phyloP scores from a whole-genome alignment of 148 eudicot species.

The Camellia japonica region DNA sequence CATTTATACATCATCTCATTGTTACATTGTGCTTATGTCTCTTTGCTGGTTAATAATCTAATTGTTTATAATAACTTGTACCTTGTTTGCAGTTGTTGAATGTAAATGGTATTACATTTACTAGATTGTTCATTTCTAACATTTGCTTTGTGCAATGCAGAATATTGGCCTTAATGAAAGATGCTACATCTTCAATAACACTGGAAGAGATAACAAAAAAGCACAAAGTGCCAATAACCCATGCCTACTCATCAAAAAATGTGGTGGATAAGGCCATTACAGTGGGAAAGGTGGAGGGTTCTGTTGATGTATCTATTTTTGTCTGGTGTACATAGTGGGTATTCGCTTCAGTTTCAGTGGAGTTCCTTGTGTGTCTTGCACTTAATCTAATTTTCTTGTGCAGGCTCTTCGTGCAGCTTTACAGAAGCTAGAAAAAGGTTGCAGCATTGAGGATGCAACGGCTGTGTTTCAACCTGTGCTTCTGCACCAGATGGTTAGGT shows the following conservation, averaged over 20 bases:
- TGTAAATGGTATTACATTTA: neutral
- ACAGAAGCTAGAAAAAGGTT: constrained; percentile 58
- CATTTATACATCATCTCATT: neutral
- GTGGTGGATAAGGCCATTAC: constrained; percentile 49
- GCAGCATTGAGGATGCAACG: constrained; percentile 65
- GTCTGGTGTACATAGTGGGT: constrained; percentile 9
- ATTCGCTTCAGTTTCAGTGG: neutral
- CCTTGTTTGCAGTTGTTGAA: neutral
- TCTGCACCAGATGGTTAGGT: constrained; percentile 54
- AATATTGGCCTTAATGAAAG: constrained; percentile 52
- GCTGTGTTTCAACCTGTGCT: constrained; percentile 65
- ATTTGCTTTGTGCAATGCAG: constrained; percentile 38
- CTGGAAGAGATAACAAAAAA: constrained; percentile 44
- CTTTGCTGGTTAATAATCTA: neutral
- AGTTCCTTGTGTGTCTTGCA: constrained; percentile 11
- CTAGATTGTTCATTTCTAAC: neutral
- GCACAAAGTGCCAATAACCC: constrained; percentile 42
- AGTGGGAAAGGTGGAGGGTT: constrained; percentile 67
- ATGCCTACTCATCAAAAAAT: constrained; percentile 33
- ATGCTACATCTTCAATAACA: constrained; percentile 61
- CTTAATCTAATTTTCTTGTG: constrained; percentile 17
- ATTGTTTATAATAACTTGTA: neutral
- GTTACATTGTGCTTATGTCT: neutral
- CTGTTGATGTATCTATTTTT: constrained; percentile 49
- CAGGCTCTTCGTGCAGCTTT: constrained; percentile 76